Evolutionary conservation across 2,329 filamentous ascomycete genomes (phyloP).

Genomic region (Colletotrichum lindemuthianum): DNA sequence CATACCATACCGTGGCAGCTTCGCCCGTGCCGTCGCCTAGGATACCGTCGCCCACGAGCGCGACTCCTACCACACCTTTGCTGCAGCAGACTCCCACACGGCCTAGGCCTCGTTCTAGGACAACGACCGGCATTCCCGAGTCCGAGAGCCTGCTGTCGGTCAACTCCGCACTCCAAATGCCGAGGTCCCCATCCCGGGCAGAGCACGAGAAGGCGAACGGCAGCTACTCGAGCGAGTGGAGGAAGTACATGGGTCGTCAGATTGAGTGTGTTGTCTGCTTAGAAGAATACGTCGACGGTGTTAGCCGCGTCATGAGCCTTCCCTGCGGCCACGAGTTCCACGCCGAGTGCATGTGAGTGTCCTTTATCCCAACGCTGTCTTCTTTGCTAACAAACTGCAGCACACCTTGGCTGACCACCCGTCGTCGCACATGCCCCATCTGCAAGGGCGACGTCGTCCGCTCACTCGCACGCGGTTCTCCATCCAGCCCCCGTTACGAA

Average conservation of each 20-base stretch:
- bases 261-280: slow-evolving; percentile 96
- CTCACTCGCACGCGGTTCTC: slow-evolving; percentile 66
- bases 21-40: slow-evolving; percentile 67
- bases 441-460: slow-evolving; percentile 97
- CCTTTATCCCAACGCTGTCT: slow-evolving; percentile 42
- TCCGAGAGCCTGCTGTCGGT: slow-evolving; percentile 57
- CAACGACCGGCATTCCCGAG: slow-evolving; percentile 69
- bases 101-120: slow-evolving; percentile 71
- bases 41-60: slow-evolving; percentile 69
- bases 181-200: slow-evolving; percentile 45
- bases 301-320: slow-evolving; percentile 95
- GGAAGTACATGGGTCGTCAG: slow-evolving; percentile 73
- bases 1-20: slow-evolving; percentile 85
- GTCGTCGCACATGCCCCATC: slow-evolving; percentile 96
- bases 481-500: slow-evolving; percentile 63
- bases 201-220: slow-evolving; percentile 61
- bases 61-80: slow-evolving; percentile 82
- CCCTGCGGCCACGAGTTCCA: slow-evolving; percentile 99
- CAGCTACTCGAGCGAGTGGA: slow-evolving; percentile 65
- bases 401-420: slow-evolving; percentile 95
- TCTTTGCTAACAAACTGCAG: slow-evolving; percentile 56
- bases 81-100: slow-evolving; percentile 68
- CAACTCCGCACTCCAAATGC: slow-evolving; percentile 53
- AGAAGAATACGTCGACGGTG: slow-evolving; percentile 94
- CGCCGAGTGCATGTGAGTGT: slow-evolving; percentile 92